phyloP scores from a whole-genome alignment of 2,329 filamentous ascomycete genomes.

The Bipolaris cookei region DNA sequence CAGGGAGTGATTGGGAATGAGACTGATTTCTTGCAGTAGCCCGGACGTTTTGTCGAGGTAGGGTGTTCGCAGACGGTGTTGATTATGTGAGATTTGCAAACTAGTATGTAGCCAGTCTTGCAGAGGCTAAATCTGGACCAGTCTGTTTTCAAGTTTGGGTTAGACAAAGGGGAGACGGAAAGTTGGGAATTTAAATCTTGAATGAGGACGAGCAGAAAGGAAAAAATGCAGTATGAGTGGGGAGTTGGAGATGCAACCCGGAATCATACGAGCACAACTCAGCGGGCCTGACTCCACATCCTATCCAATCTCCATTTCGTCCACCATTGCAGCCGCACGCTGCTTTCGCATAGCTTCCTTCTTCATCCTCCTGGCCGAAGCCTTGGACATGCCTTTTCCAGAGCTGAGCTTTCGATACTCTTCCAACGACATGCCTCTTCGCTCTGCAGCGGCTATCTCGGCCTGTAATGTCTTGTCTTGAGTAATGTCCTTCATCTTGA shows the following conservation, averaged over 20 bases:
- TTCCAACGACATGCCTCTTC: slow-evolving; percentile 23
- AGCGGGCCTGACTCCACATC: not conserved
- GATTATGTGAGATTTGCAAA: not conserved
- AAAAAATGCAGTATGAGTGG: not conserved
- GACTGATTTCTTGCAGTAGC: not conserved
- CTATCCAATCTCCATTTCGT: slow-evolving; percentile 20
- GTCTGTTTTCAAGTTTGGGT: too few species aligned
- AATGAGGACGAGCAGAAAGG: too few species aligned
- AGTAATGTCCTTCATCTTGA: slow-evolving; percentile 12
- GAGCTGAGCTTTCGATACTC: slow-evolving; percentile 14
- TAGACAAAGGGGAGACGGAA: too few species aligned
- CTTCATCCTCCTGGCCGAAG: slow-evolving; percentile 8
- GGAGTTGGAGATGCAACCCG: too few species aligned
- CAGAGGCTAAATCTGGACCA: not conserved
- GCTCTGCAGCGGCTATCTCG: slow-evolving; percentile 24
- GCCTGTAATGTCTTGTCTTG: slow-evolving; percentile 16
- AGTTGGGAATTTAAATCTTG: too few species aligned
- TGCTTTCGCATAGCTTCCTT: slow-evolving; percentile 7
- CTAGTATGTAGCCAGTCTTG: too few species aligned
- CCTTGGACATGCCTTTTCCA: slow-evolving; percentile 8
- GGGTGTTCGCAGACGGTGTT: slow-evolving; percentile 1
- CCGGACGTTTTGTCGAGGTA: not conserved
- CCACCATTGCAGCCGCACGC: slow-evolving; percentile 3
- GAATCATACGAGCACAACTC: too few species aligned
- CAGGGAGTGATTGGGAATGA: not conserved